Evolutionary conservation across 495 filamentous ascomycete genomes (phyloP).

Genomic region (Evernia prunastri): DNA sequence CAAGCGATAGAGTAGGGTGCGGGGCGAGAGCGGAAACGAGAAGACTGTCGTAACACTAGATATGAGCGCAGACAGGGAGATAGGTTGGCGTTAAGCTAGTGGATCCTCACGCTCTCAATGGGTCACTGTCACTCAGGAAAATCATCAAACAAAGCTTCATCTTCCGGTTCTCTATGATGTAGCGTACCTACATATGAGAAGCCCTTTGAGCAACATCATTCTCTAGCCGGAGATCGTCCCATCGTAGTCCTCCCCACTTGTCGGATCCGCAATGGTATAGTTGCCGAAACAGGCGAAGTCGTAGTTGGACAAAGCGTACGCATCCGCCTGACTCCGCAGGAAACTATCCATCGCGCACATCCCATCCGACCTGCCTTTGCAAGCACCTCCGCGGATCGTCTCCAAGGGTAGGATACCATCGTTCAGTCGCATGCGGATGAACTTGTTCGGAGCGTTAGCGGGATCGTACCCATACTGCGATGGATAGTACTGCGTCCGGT

Average conservation of each 20-base stretch:
- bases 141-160: too few species aligned
- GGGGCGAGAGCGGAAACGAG: too few species aligned
- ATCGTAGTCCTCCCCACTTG: constrained; percentile 35
- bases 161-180: too few species aligned
- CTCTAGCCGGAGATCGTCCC: constrained; percentile 28
- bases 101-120: too few species aligned
- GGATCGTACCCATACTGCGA: constrained; percentile 35
- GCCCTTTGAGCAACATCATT: too few species aligned
- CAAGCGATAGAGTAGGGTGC: too few species aligned
- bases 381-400: constrained; percentile 33
- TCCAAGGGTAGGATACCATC: constrained; percentile 36
- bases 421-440: constrained; percentile 38
- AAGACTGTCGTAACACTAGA: too few species aligned
- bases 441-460: constrained; percentile 34
- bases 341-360: constrained; percentile 33
- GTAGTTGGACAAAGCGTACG: constrained; percentile 31
- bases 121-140: too few species aligned
- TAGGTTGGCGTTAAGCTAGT: too few species aligned
- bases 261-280: constrained; percentile 32
- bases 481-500: constrained; percentile 31
- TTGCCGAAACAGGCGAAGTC: constrained; percentile 37
- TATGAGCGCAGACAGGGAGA: too few species aligned
- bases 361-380: constrained; percentile 33
- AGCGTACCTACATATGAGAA: too few species aligned
- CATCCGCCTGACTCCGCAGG: constrained; percentile 29